Percentiles rank a stretch among this genome's conserved stretches.
Evolutionary conservation across 768 basidiomycete genomes (phyloP).

Genomic region (Cytidiella melzeri): DNA sequence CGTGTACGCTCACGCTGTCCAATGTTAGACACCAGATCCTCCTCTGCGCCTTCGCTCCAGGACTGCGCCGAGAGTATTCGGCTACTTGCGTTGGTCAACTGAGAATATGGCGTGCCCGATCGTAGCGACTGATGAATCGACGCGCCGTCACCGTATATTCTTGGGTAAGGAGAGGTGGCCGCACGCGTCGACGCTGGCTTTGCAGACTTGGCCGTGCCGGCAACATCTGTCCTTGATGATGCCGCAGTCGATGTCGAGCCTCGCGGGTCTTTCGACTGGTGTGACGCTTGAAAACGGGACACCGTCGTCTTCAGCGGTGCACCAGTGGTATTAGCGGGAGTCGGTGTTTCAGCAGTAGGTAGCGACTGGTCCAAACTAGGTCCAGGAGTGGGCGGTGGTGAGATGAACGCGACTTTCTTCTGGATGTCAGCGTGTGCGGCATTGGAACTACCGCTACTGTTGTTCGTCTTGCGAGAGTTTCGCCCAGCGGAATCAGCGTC

Average conservation of each 20-base stretch:
- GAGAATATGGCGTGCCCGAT: constrained; percentile 77
- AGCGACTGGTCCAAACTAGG: constrained; percentile 43
- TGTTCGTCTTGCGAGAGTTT: constrained; percentile 35
- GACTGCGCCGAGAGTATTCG: constrained; percentile 72
- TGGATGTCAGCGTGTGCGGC: constrained; percentile 41
- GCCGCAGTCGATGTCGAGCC: constrained; percentile 59
- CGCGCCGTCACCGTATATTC: constrained; percentile 36
- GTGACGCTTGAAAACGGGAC: constrained; percentile 70
- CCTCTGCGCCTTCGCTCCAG: constrained; percentile 94
- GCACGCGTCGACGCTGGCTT: constrained; percentile 57
- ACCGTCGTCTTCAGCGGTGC: constrained; percentile 55
- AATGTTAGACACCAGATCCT: constrained; percentile 87
- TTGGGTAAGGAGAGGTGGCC: constrained; percentile 53
- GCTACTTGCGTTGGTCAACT: constrained; percentile 62
- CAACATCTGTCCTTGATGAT: constrained; percentile 59
- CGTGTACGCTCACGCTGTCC: constrained; percentile 92
- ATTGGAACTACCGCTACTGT: constrained; percentile 26
- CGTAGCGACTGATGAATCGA: constrained; percentile 64
- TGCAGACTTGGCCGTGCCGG: constrained; percentile 36
- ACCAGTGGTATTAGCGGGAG: constrained; percentile 21
- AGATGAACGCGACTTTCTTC: constrained; percentile 87
- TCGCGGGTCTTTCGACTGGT: constrained; percentile 60
- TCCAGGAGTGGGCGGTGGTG: constrained; percentile 68
- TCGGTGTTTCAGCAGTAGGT: constrained; percentile 38
- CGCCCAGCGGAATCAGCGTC: constrained; percentile 30